Evolutionary conservation across 768 basidiomycete genomes (phyloP), one percentile per base, ranked within the genome.

Genomic region (Tulasnella sp.): DNA sequence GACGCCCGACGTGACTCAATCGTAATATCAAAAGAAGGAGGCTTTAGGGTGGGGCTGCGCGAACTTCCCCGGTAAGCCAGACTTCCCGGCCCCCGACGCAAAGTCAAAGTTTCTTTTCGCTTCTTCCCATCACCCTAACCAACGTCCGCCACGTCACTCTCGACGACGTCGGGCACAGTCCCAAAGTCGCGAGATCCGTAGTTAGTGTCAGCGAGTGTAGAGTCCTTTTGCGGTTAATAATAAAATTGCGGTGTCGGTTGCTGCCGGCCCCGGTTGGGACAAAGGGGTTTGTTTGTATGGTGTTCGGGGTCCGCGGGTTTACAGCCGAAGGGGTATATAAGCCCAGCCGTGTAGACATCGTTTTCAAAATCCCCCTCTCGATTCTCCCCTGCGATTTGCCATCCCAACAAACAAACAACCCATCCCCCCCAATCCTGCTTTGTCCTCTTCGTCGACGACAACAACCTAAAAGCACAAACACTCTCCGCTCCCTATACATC

Each of bases 251-350:
- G 61, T 67, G 71, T 40, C 71, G 71, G 71, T 40, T 40, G 20
- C 26, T 72, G 39, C 37, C 29, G 61, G 61, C 61, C 29, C 61
- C 61, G 71, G 71, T 40, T 72, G 71, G 39, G 39, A 46, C 39
- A 72, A 72, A 46, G 44, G 71, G 71, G 71, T 72, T 72, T 72
- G 71, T 40, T 72, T 72, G 26, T 46, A 15, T 46, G 71, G 37
- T 72, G 71, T 37, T 26, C 37, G 71, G 71, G 71, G 71, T 72
- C 37, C 37, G 71, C 74, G 74, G 74, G 46, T n/a, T 75, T 51
- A 42, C 44, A 75, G 46, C 51, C 74, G 55, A 40, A 42, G 39
- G n/a, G 74, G 74, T 75, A 75, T 75, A 75, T 75, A 75, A 75
- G 46, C 74, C 37, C 35, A 32, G 46, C 37, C 74, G 42, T 39